phyloP scores from a whole-genome alignment of 2,329 filamentous ascomycete species.

The Didymella glomerata region DNA sequence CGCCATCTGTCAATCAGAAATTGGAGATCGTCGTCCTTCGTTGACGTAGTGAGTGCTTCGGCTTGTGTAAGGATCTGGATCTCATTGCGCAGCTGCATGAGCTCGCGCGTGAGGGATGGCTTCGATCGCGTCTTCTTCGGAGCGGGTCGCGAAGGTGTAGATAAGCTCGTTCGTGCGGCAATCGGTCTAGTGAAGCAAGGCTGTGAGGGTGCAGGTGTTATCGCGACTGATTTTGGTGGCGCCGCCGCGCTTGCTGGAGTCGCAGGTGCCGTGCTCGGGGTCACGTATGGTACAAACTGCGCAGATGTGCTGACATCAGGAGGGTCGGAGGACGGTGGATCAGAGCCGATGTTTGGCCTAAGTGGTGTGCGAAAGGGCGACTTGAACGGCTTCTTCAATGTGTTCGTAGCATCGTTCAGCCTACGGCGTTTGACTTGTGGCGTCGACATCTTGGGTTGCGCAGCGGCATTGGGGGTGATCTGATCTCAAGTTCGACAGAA shows the following conservation, averaged over 20 bases:
- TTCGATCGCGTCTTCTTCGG: conserved; percentile 31
- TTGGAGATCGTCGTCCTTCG: conserved; percentile 64
- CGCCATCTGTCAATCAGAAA: conserved; percentile 69
- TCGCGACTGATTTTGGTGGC: background rate
- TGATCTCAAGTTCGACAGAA: background rate
- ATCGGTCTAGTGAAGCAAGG: conserved; percentile 25
- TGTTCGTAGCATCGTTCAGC: conserved; percentile 64
- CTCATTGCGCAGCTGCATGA: conserved; percentile 47
- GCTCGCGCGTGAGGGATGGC: conserved; percentile 42
- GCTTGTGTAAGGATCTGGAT: conserved; percentile 56
- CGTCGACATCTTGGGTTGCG: conserved; percentile 54
- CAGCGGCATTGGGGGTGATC: conserved; percentile 23
- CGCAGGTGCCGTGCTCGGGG: background rate
- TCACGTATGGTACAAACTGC: conserved; percentile 1
- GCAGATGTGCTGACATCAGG: conserved; percentile 23
- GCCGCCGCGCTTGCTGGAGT: background rate
- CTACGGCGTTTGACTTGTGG: conserved; percentile 70
- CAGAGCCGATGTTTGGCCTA: conserved; percentile 35
- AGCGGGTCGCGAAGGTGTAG: conserved; percentile 23
- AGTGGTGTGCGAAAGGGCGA: conserved; percentile 68
- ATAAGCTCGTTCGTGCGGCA: conserved; percentile 21
- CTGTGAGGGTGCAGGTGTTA: conserved; percentile 13
- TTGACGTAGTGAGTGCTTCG: conserved; percentile 43
- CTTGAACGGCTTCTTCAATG: conserved; percentile 74
- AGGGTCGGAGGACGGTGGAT: conserved; percentile 39